A percentile compares a stretch with the other conserved stretches of the same genome.
Evolutionary conservation across 1,284 basidiomycete genomes (phyloP).

Genomic region (Cystobasidium sp.): DNA sequence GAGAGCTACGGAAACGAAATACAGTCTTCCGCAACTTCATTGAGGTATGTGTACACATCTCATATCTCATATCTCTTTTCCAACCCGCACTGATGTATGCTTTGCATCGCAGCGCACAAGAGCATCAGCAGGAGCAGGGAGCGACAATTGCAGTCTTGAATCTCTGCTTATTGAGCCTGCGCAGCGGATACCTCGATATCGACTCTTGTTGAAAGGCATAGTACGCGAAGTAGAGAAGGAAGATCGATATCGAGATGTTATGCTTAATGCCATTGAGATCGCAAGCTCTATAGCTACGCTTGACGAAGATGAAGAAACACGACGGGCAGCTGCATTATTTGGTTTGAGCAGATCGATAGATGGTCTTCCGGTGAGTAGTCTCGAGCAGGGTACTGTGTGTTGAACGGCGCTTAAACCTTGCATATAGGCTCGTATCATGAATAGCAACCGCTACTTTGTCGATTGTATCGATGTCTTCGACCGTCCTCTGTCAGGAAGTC

Average conservation of each 20-base stretch:
- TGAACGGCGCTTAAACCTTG: not conserved
- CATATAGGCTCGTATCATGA: constrained; percentile 71
- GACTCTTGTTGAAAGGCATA: constrained; percentile 84
- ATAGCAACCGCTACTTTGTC: constrained; percentile 82
- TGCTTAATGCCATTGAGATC: constrained; percentile 83
- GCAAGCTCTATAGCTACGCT: constrained; percentile 90
- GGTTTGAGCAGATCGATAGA: constrained; percentile 84
- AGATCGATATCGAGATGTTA: constrained; percentile 76
- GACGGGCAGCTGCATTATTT: constrained; percentile 85
- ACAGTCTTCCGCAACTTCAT: constrained; percentile 36
- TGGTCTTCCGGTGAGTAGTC: constrained; percentile 71
- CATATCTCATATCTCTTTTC: too few relatives aligned
- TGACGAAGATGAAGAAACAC: constrained; percentile 88
- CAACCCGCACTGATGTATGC: too few relatives aligned
- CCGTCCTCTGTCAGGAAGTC: constrained; percentile 62
- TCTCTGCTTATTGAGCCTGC: constrained; percentile 99
- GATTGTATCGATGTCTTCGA: constrained; percentile 96
- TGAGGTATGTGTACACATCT: constrained; percentile 3
- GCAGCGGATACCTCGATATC: constrained; percentile 96
- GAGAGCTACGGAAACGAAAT: constrained; percentile 30
- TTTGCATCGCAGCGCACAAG: constrained; percentile 16
- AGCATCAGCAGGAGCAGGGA: constrained; percentile 15
- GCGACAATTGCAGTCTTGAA: constrained; percentile 66
- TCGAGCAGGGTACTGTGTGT: not conserved
- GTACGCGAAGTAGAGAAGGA: constrained; percentile 78